A percentile compares a stretch with the other conserved stretches of the same genome.
Evolutionary conservation across 2,329 filamentous ascomycete species (phyloP).

Genomic region (Ascomycota sp.): DNA sequence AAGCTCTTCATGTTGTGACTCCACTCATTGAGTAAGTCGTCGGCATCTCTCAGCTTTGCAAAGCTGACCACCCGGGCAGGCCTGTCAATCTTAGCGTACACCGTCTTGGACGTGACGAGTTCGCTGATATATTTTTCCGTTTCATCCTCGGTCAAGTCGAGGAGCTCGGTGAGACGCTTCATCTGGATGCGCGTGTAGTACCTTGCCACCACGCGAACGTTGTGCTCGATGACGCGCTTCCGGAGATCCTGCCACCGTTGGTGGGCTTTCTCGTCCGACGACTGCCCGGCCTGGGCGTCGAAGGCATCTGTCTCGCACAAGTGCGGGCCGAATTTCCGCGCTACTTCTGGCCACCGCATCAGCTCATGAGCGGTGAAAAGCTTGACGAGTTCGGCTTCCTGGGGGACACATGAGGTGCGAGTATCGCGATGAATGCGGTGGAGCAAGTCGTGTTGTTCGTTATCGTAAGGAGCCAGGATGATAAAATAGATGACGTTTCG

Average conservation of each 20-base stretch:
- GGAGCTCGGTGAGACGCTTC: slow-evolving; percentile 68
- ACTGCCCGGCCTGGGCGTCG: slow-evolving; percentile 40
- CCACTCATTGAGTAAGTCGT: slow-evolving; percentile 97
- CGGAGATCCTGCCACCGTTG: slow-evolving; percentile 85
- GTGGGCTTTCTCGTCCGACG: slow-evolving; percentile 59
- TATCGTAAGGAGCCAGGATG: slow-evolving; percentile 90
- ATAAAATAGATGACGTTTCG: slow-evolving; percentile 96
- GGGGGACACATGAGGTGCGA: slow-evolving; percentile 56
- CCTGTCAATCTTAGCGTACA: slow-evolving; percentile 92
- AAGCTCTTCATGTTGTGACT: slow-evolving; percentile 94
- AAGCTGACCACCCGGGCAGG: slow-evolving; percentile 86
- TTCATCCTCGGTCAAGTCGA: slow-evolving; percentile 85
- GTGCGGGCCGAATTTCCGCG: slow-evolving; percentile 73
- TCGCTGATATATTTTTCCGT: slow-evolving; percentile 98
- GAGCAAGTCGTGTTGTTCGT: slow-evolving; percentile 92
- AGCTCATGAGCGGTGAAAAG: slow-evolving; percentile 89
- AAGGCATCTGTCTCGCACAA: slow-evolving; percentile 84
- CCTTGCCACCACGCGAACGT: slow-evolving; percentile 90
- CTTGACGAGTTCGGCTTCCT: slow-evolving; percentile 73
- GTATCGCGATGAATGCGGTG: slow-evolving; percentile 79
- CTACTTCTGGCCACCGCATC: slow-evolving; percentile 94
- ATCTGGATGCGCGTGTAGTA: slow-evolving; percentile 98
- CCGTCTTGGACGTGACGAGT: slow-evolving; percentile 89
- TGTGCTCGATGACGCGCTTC: slow-evolving; percentile 98
- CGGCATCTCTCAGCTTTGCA: slow-evolving; percentile 81